Percentiles rank a stretch among this genome's conserved stretches.
Evolutionary conservation across 2,329 filamentous ascomycete species (phyloP).

Genomic region (Diaporthe aspalathi): DNA sequence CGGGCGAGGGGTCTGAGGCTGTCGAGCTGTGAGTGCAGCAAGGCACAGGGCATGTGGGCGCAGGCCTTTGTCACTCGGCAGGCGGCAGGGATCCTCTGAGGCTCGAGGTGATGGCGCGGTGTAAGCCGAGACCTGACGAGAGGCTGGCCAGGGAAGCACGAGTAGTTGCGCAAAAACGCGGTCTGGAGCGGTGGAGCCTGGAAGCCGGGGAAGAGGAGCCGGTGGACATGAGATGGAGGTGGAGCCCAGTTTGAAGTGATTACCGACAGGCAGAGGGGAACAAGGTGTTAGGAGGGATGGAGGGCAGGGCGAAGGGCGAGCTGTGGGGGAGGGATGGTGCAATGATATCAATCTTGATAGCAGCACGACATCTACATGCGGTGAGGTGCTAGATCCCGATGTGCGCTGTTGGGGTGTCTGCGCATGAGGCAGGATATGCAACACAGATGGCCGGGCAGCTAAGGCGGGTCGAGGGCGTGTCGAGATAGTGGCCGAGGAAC

Average conservation of each 20-base stretch:
- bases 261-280: background rate
- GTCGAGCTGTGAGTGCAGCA: conserved; percentile 28
- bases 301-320: background rate
- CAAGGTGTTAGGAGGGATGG: too few relatives aligned
- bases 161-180: conserved; percentile 19
- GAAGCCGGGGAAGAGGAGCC: conserved; percentile 31
- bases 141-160: background rate
- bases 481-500: conserved; percentile 23
- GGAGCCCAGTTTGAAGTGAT: conserved; percentile 11
- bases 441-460: too few relatives aligned
- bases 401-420: background rate
- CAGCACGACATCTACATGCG: conserved; percentile 1
- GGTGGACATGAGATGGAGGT: conserved; percentile 18
- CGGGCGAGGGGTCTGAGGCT: conserved; percentile 5
- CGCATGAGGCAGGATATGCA: conserved; percentile 3
- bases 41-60: conserved; percentile 34
- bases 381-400: conserved; percentile 15
- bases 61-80: conserved; percentile 23
- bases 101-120: background rate
- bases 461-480: background rate
- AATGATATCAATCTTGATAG: conserved; percentile 28
- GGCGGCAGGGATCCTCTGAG: conserved; percentile 6
- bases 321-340: conserved; percentile 17
- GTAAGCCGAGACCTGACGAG: background rate
- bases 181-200: conserved; percentile 16